Conservation (phyloP, 2,329 filamentous ascomycete genomes). For the Cadophora sp. region DNA sequence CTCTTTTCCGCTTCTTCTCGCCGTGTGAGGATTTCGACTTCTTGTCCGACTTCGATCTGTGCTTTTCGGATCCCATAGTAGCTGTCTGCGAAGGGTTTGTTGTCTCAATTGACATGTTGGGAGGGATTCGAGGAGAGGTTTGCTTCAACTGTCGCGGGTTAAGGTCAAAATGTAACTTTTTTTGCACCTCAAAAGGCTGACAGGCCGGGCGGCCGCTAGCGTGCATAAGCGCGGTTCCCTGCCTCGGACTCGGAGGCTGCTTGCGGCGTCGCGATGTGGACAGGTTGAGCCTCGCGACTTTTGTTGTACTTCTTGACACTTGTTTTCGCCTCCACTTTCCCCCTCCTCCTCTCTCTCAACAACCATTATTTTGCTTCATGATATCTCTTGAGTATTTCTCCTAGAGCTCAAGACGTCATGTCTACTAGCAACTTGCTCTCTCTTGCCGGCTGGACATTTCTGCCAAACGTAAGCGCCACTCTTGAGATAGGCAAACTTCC, state of each 20-base stretch:
- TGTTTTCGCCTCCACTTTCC: constrained; percentile 3
- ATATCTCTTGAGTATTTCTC: constrained; percentile 8
- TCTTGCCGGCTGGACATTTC: constrained; percentile 65
- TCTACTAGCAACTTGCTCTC: constrained; percentile 53
- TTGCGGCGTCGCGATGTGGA: constrained; percentile 23
- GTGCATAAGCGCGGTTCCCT: constrained; percentile 1
- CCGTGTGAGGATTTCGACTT: constrained; percentile 48
- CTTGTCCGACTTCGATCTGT: constrained; percentile 44
- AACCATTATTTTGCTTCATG: constrained; percentile 18
- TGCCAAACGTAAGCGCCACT: constrained; percentile 60
- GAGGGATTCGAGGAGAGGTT: constrained; percentile 3
- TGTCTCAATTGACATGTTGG: constrained; percentile 42
- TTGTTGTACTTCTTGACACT: not conserved
- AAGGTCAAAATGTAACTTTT: constrained; percentile 30
- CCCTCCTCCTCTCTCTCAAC: constrained; percentile 7
- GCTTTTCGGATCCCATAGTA: constrained; percentile 37
- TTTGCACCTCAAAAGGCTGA: constrained; percentile 33
- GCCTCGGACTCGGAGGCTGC: constrained; percentile 11
- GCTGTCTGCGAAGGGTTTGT: constrained; percentile 21
- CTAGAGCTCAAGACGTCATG: constrained; percentile 29
- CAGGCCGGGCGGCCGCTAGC: constrained; percentile 39
- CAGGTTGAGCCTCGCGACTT: constrained; percentile 28
- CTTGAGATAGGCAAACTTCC: not conserved
- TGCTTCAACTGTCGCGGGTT: constrained; percentile 13
- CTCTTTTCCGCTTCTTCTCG: constrained; percentile 52